Evolutionary conservation across 2,329 filamentous ascomycete species (phyloP), one percentile per base, ranked within the genome.

Genomic region (Exophiala dermatitidis): DNA sequence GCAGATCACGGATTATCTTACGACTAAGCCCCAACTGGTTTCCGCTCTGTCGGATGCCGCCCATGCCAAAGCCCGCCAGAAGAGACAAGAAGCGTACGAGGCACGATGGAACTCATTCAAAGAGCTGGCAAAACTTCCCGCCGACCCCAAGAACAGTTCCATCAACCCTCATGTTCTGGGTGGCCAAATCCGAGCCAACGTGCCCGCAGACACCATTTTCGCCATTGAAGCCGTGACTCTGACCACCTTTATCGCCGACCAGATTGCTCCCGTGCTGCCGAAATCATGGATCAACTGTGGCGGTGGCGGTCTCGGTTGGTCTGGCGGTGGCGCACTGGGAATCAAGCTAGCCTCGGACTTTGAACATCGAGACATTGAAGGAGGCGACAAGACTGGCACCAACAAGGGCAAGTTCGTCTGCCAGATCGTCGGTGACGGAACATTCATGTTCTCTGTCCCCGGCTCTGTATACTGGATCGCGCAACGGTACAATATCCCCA

Each of bases 251-350:
- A 82, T 90, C 0, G 77, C 81, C 29, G 85, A 93, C 60, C 86
- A 90, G 59, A 71, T 93, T 5, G 82, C 83, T 62, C 77, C 82
- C 2, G 82, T 77, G 0, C 64, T 81, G 0, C 86, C 87, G 0
- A 85, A 86, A 0, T 82, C 81, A 0, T 90, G 84, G 84, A 81
- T 91, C 63, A 90, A 90, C 67, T 90, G 86, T 65, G 87, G 87
- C 1, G 87, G 85, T 0, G 87, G 86, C 9, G 88, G 88, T 1
- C 80, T 91, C 0, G 87, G 87, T 1, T 91, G 87, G 87, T 86
- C 82, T 7, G 87, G 86, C 9, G 87, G 88, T 9, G 87, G 74
- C 48, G 84, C 85, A 0, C 68, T 91, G 2, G 88, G 87, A 1
- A 83, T 90, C 64, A 90, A 90, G 66, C 77, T 91, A 5, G 88